These are phyloP conservation scores for Tuber brumale DNA, from an alignment of 495 filamentous ascomycete species.

Conservation along the genomic window DNA sequence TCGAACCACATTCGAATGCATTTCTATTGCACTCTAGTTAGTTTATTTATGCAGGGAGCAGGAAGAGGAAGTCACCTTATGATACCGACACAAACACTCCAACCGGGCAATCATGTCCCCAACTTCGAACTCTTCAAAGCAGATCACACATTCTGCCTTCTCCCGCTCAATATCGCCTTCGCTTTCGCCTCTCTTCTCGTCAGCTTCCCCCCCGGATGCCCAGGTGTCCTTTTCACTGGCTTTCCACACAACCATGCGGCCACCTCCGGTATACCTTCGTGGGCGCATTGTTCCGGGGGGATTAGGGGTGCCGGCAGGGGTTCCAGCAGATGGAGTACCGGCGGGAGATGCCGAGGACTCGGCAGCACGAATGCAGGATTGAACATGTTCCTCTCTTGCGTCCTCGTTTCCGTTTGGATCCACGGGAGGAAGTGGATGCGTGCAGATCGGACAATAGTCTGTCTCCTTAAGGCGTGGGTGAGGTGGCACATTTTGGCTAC, in stretches of 20 bases:
- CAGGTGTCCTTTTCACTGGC: conserved; percentile 78
- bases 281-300: conserved; percentile 2
- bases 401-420: conserved; percentile 55
- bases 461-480: conserved; percentile 58
- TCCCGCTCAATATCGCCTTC: conserved; percentile 23
- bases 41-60: conserved; percentile 11
- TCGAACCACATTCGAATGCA: conserved; percentile 51
- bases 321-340: not conserved
- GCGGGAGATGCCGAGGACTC: conserved; percentile 10
- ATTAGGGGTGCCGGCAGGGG: not conserved
- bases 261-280: conserved; percentile 35
- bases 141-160: conserved; percentile 77
- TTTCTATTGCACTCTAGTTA: conserved; percentile 32
- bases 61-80: conserved; percentile 47
- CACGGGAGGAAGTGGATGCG: conserved; percentile 63
- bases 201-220: conserved; percentile 14
- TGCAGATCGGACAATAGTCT: conserved; percentile 88
- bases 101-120: conserved; percentile 75
- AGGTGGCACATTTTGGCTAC: conserved; percentile 21
- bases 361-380: conserved; percentile 59
- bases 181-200: conserved; percentile 1
- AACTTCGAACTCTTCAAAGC: conserved; percentile 88
- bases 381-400: conserved; percentile 68
- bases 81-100: conserved; percentile 92
- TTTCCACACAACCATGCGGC: conserved; percentile 59